Conservation (phyloP, 2,329 filamentous ascomycete genomes). For the Botrytis cinerea region DNA sequence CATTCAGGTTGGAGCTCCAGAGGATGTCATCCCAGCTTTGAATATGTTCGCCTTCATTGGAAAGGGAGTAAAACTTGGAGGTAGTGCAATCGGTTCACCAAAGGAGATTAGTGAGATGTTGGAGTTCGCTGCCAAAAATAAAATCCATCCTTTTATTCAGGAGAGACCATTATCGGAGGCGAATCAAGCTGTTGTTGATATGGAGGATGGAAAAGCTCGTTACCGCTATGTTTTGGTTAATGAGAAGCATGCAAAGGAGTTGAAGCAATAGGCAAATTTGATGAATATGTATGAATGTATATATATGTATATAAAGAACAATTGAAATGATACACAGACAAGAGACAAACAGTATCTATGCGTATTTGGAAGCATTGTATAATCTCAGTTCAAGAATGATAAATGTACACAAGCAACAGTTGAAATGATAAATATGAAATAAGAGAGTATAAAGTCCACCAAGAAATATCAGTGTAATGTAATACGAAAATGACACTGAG, state of each 20-base stretch:
- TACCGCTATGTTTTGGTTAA: constrained; percentile 48
- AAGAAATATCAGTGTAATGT: neutral
- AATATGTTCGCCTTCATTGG: constrained; percentile 49
- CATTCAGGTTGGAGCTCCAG: constrained; percentile 65
- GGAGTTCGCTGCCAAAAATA: constrained; percentile 57
- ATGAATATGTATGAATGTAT: neutral
- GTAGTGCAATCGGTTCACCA: constrained; percentile 43
- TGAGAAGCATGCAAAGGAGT: constrained; percentile 22
- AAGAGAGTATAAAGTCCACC: neutral
- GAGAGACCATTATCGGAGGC: constrained; percentile 55
- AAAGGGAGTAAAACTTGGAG: constrained; percentile 51
- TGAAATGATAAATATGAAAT: neutral
- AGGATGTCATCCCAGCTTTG: constrained; percentile 55
- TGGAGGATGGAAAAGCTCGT: constrained; percentile 56
- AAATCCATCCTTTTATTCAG: constrained; percentile 58
- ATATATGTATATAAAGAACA: neutral
- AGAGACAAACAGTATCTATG: neutral
- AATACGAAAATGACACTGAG: neutral
- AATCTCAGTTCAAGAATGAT: neutral
- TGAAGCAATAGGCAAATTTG: neutral
- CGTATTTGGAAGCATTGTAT: neutral
- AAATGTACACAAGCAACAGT: neutral
- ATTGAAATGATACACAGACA: neutral
- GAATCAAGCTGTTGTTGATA: constrained; percentile 57
- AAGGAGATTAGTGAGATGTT: constrained; percentile 62